Conservation (phyloP, 1,284 basidiomycete species). For the Cryptococcus sp. region DNA sequence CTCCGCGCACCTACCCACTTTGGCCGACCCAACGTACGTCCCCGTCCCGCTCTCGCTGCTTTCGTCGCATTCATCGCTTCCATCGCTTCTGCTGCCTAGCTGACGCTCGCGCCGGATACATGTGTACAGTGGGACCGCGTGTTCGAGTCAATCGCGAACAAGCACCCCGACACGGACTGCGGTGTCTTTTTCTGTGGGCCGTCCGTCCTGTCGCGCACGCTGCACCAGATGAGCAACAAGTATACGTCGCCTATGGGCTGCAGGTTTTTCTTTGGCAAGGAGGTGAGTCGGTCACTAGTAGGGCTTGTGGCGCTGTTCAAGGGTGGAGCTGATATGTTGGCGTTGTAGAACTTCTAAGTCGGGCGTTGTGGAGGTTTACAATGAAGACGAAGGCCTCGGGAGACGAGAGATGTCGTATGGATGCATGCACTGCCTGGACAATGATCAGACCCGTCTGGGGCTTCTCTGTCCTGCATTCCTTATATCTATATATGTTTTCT, state of each 20-base stretch:
- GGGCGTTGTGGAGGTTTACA: too few species aligned
- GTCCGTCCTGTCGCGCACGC: constrained; percentile 61
- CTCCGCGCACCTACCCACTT: constrained; percentile 87
- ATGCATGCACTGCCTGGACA: too few species aligned
- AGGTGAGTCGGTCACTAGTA: constrained; percentile 25
- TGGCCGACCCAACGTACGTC: constrained; percentile 68
- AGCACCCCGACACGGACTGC: constrained; percentile 77
- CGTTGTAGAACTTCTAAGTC: too few species aligned
- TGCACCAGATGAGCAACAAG: constrained; percentile 77
- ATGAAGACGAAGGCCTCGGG: too few species aligned
- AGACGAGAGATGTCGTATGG: too few species aligned
- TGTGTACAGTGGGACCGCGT: constrained; percentile 65
- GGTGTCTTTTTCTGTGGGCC: constrained; percentile 64
- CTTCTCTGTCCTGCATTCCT: too few species aligned
- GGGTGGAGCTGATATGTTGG: too few species aligned
- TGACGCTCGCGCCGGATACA: not conserved
- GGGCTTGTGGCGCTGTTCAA: too few species aligned
- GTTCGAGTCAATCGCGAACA: constrained; percentile 68
- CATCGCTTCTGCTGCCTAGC: too few species aligned
- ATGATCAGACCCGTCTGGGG: too few species aligned
- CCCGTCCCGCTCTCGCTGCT: not conserved
- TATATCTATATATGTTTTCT: too few species aligned
- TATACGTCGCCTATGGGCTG: constrained; percentile 76
- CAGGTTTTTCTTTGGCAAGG: constrained; percentile 85
- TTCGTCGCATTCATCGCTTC: not conserved